A percentile compares a stretch with the other conserved stretches of the same genome.
Evolutionary conservation across 192 early-diverging fungal species (phyloP).

Genomic region (Coemansia sp.): DNA sequence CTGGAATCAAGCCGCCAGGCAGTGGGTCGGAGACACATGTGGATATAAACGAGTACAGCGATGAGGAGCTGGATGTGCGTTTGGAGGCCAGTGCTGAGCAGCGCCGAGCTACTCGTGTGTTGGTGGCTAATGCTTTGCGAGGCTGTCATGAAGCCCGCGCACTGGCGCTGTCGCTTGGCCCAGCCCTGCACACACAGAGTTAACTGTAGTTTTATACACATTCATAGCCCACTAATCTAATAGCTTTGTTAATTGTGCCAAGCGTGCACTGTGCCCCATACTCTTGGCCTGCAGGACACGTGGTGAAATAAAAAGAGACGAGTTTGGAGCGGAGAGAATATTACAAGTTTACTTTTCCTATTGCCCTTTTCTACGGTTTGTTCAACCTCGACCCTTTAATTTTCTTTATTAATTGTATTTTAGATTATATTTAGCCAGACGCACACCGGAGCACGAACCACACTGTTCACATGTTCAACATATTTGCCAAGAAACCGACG

Average conservation of each 20-base stretch:
- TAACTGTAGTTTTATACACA: neutral
- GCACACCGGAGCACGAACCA: no score
- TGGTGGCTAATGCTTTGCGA: conserved; percentile 38
- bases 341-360: no score
- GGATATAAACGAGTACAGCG: conserved; percentile 7
- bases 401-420: neutral
- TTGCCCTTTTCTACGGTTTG: neutral
- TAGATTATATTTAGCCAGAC: neutral
- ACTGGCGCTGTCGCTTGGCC: conserved; percentile 5
- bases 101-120: conserved; percentile 35
- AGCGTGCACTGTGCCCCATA: neutral
- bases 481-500: conserved; percentile 43
- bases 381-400: no score
- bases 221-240: no score
- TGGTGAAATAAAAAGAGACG: neutral
- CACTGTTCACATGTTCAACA: conserved; percentile 1
- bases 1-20: neutral
- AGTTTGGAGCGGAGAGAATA: neutral
- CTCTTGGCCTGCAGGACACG: conserved; percentile 2
- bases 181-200: neutral
- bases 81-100: conserved; percentile 10
- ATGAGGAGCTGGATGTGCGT: neutral
- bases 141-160: conserved; percentile 44
- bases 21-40: neutral
- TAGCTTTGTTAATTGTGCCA: no score